Percentiles rank a stretch among this genome's conserved stretches.
Conservation (phyloP, 441 rosid species). For the Gossypium davidsonii region DNA sequence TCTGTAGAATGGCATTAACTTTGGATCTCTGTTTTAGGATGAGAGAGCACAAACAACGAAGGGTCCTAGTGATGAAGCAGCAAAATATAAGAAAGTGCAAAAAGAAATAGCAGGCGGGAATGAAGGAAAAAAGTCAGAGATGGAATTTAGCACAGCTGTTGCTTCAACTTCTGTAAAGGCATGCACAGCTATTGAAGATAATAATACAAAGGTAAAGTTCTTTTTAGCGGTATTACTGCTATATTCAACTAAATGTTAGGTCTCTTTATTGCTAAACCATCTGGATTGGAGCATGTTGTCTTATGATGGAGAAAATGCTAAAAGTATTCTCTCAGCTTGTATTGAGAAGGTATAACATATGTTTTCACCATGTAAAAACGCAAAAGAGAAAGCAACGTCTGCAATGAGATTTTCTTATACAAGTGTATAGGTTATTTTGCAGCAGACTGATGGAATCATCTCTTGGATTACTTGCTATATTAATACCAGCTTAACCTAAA, state of each 20-base stretch:
- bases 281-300: neutral
- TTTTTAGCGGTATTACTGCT: neutral
- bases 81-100: conserved; percentile 17
- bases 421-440: neutral
- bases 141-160: conserved; percentile 20
- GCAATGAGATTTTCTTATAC: neutral
- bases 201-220: conserved; percentile 50
- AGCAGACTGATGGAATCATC: neutral
- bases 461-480: neutral
- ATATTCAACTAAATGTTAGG: neutral
- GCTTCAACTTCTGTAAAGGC: conserved; percentile 29
- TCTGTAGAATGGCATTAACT: conserved; percentile 17
- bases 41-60: conserved; percentile 31
- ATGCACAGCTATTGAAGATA: conserved; percentile 20
- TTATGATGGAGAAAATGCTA: neutral
- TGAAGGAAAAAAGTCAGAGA: conserved; percentile 21
- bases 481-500: neutral
- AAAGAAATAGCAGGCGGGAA: conserved; percentile 22
- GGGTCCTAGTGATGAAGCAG: conserved; percentile 27
- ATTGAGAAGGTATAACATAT: neutral
- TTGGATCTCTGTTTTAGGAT: conserved; percentile 26
- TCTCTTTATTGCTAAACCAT: neutral
- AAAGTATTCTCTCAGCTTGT: neutral
- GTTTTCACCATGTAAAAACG: neutral
- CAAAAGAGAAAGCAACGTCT: neutral